Base-by-base conservation (phyloP, 2,329 filamentous ascomycete species). In the Hypoxylon sp. region DNA sequence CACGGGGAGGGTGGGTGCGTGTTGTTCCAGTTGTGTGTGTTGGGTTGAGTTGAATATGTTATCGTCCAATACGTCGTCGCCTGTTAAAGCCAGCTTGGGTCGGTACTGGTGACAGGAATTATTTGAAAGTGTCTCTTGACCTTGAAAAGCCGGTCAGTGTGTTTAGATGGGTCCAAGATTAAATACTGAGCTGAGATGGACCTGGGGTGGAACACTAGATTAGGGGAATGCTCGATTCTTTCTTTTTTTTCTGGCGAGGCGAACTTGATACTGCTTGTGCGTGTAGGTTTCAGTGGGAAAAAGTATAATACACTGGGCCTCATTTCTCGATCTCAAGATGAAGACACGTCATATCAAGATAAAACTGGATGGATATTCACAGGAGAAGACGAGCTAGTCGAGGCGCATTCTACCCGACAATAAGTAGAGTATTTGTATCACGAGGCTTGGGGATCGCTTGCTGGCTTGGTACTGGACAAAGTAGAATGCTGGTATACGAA, bases 231-330 rank as follows among this genome's bases (percentile, higher is more conserved):
- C n/a, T 27, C 15, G 4, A 15, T 11, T 11, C 9, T 33, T 13
- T 17, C 23, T 51, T 59, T 20, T 1, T 43, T 23, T 27, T 38
- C 8, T 8, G 26, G 24, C 23, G 33, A 47, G 49, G 48, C 37
- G 40, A 54, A 54, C 51, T 45, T 11, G 5, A n/a, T 17, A 37
- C 18, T 15, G 33, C 5, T n/a, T 46, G 15, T n/a, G n/a, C n/a
- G 47, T 46, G 3, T 48, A 49, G 52, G 15, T 26, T 50, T 53
- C 23, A n/a, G 40, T 11, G 7, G 29, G 8, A 31, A 26, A n/a
- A 61, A 33, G 18, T 54, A 15, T 52, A 56, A 48, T 55, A 53
- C 9, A 46, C 37, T 53, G 38, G 57, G 37, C 8, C 38, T 51
- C 17, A 17, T 55, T 47, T 50, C 49, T 51, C 31, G 33, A 51